Base-by-base conservation (phyloP, 2,329 filamentous ascomycete species). In the Cladobotryum mycophilum region DNA sequence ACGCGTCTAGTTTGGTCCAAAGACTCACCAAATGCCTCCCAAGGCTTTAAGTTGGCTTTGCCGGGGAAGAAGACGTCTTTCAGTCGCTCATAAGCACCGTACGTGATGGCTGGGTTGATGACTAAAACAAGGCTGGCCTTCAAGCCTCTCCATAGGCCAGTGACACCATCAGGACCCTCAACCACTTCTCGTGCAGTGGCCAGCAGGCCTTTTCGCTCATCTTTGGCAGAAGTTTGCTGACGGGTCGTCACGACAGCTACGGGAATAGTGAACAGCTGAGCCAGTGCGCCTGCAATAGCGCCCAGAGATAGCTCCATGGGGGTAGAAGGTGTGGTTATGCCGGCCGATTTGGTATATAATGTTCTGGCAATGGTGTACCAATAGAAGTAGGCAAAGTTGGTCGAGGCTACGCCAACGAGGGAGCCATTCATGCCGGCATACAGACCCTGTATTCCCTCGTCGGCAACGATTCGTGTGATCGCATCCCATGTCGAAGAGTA, bases 321-420 rank as follows among this genome's bases (percentile, higher is more conserved):
- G 1, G 91, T 97, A 17, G 88, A 85, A 2, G 90, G 89, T 22
- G 85, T 65, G 3, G 63, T 58, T 14, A 65, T 66, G 58, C 79
- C 80, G 55, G 77, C 67, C 38, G 80, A 73, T 58, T 79, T 80
- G 58, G 88, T 70, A 67, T 97, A 97, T 17, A 96, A 70, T 14
- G 82, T 82, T 56, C 93, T 84, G 33, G 96, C 89, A 25, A 93
- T 73, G 5, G 89, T 92, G 68, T 97, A 97, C 91, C 92, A 97
- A 74, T 99, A 99, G 68, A 99, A 99, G 73, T 99, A 99, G 62
- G 93, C 93, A 67, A 99, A 99, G 70, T 99, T 99, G 47, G 92
- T 97, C 22, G 91, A 96, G 1, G 90, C 92, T 35, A 99, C 93
- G 48, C 93, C 93, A 47, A 97, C 73, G 15, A 99, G 76, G 4